A percentile compares a stretch with the other conserved stretches of the same genome.
These are phyloP conservation scores for Colletotrichum eleusines DNA, from an alignment of 2,329 filamentous ascomycete species.

Conservation along the genomic window DNA sequence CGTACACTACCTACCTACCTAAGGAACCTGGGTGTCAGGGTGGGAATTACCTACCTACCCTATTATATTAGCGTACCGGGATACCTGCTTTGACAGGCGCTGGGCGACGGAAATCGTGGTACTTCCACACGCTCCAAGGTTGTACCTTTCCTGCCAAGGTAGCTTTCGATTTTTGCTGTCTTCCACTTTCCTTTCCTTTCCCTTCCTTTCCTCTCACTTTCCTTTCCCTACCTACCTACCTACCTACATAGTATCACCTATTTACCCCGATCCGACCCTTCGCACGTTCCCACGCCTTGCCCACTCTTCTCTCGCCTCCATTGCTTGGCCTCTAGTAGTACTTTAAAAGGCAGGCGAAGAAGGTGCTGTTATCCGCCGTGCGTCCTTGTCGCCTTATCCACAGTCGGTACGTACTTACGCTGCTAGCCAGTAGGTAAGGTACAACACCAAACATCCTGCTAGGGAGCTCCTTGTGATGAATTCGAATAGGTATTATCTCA, in stretches of 20 bases:
- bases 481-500: background rate
- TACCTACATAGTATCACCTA: too few relatives aligned
- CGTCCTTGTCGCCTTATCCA: constrained; percentile 13
- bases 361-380: background rate
- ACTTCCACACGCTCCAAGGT: background rate
- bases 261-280: too few relatives aligned
- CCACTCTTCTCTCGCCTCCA: background rate
- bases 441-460: background rate
- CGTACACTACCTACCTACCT: too few relatives aligned
- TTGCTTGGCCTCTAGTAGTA: background rate
- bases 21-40: background rate
- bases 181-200: background rate
- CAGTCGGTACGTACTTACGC: constrained; percentile 15
- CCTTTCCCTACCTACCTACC: constrained; percentile 3
- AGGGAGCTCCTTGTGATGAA: background rate
- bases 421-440: background rate
- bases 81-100: constrained; percentile 23
- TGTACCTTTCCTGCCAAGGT: constrained; percentile 4
- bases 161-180: too few relatives aligned
- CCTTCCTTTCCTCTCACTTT: constrained; percentile 1
- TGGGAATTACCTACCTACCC: background rate
- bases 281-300: constrained; percentile 13
- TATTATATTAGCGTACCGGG: constrained; percentile 5
- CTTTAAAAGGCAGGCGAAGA: constrained; percentile 2
- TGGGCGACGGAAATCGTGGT: constrained; percentile 24